phyloP scores from a whole-genome alignment of 1,284 basidiomycete species.

The Fomitopsis pinicola region DNA sequence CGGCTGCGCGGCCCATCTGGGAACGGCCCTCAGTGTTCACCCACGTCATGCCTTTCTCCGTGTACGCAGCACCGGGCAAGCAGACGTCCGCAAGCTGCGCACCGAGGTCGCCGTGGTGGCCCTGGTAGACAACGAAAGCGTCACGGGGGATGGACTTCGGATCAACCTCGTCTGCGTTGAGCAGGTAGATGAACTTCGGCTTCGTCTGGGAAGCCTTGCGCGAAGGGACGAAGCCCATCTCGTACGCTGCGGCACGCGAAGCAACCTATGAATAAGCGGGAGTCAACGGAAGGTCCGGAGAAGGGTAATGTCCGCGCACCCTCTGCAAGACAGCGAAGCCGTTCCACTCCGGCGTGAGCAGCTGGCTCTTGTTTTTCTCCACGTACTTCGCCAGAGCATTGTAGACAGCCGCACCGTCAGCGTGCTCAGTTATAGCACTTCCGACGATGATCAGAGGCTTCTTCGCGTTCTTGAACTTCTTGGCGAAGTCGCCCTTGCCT shows the following conservation, averaged over 20 bases:
- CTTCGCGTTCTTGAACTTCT: slow-evolving; percentile 89
- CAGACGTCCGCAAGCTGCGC: slow-evolving; percentile 97
- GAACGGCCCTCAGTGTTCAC: slow-evolving; percentile 96
- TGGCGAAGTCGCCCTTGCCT: slow-evolving; percentile 77
- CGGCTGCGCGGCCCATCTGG: slow-evolving; percentile 89
- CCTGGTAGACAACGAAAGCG: slow-evolving; percentile 99
- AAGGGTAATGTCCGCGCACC: slow-evolving; percentile 37
- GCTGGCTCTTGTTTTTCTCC: slow-evolving; percentile 68
- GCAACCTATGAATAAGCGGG: slow-evolving; percentile 51
- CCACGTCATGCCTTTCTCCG: slow-evolving; percentile 94
- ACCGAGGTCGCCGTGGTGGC: slow-evolving; percentile 97
- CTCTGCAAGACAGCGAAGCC: slow-evolving; percentile 93
- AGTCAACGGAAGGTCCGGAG: neutral
- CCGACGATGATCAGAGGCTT: slow-evolving; percentile 94
- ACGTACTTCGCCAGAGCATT: slow-evolving; percentile 81
- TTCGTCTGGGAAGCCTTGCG: slow-evolving; percentile 69
- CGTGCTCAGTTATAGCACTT: slow-evolving; percentile 82
- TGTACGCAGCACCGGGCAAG: slow-evolving; percentile 92
- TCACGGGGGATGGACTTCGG: slow-evolving; percentile 88
- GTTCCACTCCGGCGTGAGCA: slow-evolving; percentile 92
- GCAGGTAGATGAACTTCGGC: slow-evolving; percentile 96
- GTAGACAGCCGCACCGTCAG: slow-evolving; percentile 81
- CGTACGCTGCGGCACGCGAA: slow-evolving; percentile 93
- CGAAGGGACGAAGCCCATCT: slow-evolving; percentile 89
- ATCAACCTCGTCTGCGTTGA: slow-evolving; percentile 94